These are phyloP conservation scores for Cystoderma amianthinum DNA, from an alignment of 768 basidiomycete species.

Conservation along the genomic window DNA sequence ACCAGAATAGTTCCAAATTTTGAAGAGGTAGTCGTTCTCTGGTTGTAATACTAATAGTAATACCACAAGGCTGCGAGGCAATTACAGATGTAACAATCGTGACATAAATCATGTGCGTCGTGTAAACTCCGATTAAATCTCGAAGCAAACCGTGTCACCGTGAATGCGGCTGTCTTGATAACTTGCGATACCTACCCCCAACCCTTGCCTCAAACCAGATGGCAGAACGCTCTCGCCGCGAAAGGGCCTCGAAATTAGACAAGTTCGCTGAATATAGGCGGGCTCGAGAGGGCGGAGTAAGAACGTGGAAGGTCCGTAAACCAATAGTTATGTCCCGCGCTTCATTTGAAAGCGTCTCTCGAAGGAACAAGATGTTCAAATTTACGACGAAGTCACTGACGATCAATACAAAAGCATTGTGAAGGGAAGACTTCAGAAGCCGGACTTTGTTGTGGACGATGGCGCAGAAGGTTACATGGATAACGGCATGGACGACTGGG, in stretches of 20 bases:
- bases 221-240: constrained; percentile 35
- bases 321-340: constrained; percentile 5
- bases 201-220: too few relatives aligned
- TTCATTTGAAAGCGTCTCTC: constrained; percentile 1
- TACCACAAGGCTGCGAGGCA: too few relatives aligned
- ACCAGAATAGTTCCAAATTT: too few relatives aligned
- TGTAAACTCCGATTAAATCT: too few relatives aligned
- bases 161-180: too few relatives aligned
- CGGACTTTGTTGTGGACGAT: constrained; percentile 97
- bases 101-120: too few relatives aligned
- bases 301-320: constrained; percentile 48
- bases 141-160: too few relatives aligned
- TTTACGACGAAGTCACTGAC: constrained; percentile 90
- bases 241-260: constrained; percentile 30
- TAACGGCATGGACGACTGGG: constrained; percentile 96
- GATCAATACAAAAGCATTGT: constrained; percentile 87
- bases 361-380: constrained; percentile 47
- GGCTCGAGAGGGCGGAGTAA: constrained; percentile 49
- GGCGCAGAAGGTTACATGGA: constrained; percentile 88
- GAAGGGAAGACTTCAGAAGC: constrained; percentile 67
- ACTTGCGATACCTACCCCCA: too few relatives aligned
- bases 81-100: too few relatives aligned
- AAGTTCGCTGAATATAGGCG: constrained; percentile 57
- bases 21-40: too few relatives aligned
- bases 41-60: too few relatives aligned